Evolutionary conservation across 495 filamentous ascomycete species (phyloP), one percentile per base, ranked within the genome.

Genomic region (Hypoxylon perforatum): DNA sequence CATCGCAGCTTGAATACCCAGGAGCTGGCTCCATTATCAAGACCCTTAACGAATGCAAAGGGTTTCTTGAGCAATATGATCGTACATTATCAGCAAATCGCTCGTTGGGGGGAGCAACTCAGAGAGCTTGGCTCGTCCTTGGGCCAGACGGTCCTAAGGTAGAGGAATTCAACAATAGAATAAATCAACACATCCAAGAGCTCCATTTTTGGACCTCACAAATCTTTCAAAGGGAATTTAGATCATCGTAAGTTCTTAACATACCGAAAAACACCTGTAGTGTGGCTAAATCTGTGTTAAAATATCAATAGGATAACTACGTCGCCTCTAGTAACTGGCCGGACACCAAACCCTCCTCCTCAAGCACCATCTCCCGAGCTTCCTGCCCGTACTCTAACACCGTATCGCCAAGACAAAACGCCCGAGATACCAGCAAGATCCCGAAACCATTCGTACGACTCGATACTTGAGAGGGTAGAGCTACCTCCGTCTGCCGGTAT

Each of bases 61-160:
- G 49, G 6, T 72, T 72, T 45, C 65, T 72, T 22, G 58, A 39
- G 30, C 57, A 72, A n/a, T 72, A 72, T 69, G 59, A 57, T 18
- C 53, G 45, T 33, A 51, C 63, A 10, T 55, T 71, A 5, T 54
- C 39, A 14, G 22, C 60, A 46, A 46, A 25, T 23, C 38, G 45
- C 22, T 50, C 56, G 4, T 30, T 55, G 1, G 25, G 55, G 33
- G 45, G 54, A 28, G 33, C 61, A 39, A 46, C 49, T 22, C 69
- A 65, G 25, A 61, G 65, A 57, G 36, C 63, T 15, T 47, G 19
- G 28, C 57, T 72, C 25, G 7, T 48, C 15, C 53, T 48, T 47
- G 57, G 65, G 5, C 65, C 69, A 23, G 57, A 72, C 52, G 50
- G 51, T 12, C 51, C 57, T 12, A 55, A 21, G 53, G 35, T 72